Percentiles rank a stretch among this genome's conserved stretches.
Evolutionary conservation across 805 yeast species (phyloP).

Genomic region (Hanseniaspora mollemarum): DNA sequence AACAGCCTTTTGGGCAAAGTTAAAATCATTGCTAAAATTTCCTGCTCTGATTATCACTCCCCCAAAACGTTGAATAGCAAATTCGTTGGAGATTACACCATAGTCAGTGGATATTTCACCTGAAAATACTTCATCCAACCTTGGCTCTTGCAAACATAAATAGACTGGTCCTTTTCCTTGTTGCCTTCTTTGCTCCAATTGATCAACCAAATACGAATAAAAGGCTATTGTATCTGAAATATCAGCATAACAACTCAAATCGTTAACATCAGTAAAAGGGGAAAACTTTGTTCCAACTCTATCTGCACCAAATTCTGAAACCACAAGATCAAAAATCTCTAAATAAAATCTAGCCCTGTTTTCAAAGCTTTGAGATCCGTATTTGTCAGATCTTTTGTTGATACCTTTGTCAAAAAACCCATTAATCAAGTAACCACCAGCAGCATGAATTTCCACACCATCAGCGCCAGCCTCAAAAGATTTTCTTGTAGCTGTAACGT

Average conservation of each 20-base stretch:
- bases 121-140: constrained; percentile 28
- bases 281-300: constrained; percentile 40
- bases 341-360: constrained; percentile 37
- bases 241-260: constrained; percentile 32
- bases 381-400: constrained; percentile 41
- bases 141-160: constrained; percentile 35
- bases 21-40: background rate
- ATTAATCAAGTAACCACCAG: constrained; percentile 52
- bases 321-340: constrained; percentile 42
- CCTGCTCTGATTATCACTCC: background rate
- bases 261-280: constrained; percentile 35
- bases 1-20: background rate
- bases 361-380: constrained; percentile 42
- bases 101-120: constrained; percentile 25
- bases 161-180: constrained; percentile 24
- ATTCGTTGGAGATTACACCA: constrained; percentile 32
- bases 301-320: constrained; percentile 42
- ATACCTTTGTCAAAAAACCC: constrained; percentile 42
- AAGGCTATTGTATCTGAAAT: constrained; percentile 34
- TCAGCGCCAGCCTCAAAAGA: constrained; percentile 36
- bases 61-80: constrained; percentile 34
- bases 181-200: constrained; percentile 32
- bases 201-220: constrained; percentile 33
- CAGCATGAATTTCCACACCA: constrained; percentile 56
- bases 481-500: constrained; percentile 37